Evolutionary conservation across 1,284 basidiomycete species (phyloP).

Genomic region (Apiotrichum brassicae): DNA sequence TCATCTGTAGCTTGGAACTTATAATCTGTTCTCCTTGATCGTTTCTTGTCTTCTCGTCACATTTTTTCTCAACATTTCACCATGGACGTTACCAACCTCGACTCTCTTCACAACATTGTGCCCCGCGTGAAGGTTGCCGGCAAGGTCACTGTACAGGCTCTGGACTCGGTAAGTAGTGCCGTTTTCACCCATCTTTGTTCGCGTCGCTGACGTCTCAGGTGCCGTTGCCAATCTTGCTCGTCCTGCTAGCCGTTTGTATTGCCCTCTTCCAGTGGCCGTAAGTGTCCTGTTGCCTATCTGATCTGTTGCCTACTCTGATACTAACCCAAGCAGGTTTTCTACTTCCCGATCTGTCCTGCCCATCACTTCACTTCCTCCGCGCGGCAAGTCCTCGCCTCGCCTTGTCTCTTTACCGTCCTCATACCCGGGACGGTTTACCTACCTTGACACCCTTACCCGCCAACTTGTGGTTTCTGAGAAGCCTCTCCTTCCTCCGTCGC

Average conservation of each 20-base stretch:
- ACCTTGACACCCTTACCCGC: constrained; percentile 9
- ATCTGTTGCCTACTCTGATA: neutral
- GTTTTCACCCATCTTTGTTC: too few relatives aligned
- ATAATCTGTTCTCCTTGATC: neutral
- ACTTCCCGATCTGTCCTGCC: neutral
- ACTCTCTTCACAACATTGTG: neutral
- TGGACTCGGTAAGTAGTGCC: constrained; percentile 5
- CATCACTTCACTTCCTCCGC: neutral
- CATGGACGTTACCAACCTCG: constrained; percentile 5
- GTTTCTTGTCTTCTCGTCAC: neutral
- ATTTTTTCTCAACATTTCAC: too few relatives aligned
- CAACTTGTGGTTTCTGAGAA: constrained; percentile 7
- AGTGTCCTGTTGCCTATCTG: neutral
- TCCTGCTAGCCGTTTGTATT: constrained; percentile 8
- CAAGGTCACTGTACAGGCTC: neutral
- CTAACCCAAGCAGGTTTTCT: neutral
- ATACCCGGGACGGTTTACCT: constrained; percentile 5
- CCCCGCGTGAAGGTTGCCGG: constrained; percentile 6
- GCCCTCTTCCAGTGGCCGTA: constrained; percentile 8
- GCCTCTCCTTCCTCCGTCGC: neutral
- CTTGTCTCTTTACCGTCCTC: constrained; percentile 4
- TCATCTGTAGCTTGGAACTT: too few relatives aligned
- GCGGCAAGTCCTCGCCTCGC: too few relatives aligned
- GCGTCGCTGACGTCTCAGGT: constrained; percentile 1
- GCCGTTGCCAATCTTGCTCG: constrained; percentile 2